Evolutionary conservation across 2,329 filamentous ascomycete species (phyloP).

Genomic region (Arachnopeziza araneosa): DNA sequence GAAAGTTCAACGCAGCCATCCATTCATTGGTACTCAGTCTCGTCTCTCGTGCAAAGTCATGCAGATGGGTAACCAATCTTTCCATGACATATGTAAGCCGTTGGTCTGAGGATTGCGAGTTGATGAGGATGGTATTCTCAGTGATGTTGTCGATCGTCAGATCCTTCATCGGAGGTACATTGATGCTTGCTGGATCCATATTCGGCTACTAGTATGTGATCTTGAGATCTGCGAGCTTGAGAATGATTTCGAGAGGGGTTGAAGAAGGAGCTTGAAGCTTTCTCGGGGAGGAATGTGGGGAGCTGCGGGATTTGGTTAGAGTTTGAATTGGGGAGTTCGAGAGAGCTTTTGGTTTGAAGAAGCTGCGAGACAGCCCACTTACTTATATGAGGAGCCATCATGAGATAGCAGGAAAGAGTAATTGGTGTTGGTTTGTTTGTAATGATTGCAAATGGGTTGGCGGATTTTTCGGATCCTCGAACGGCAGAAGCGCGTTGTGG

Average conservation of each 20-base stretch:
- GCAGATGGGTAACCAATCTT: constrained; percentile 68
- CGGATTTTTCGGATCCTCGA: not conserved
- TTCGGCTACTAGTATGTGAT: not conserved
- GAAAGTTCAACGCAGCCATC: constrained; percentile 67
- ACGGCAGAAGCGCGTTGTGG: not conserved
- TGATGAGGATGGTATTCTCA: constrained; percentile 68
- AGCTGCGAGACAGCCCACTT: not conserved
- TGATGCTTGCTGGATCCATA: constrained; percentile 15
- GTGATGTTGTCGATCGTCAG: constrained; percentile 78
- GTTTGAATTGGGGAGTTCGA: not conserved
- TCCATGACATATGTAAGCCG: constrained; percentile 69
- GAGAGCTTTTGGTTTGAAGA: not conserved
- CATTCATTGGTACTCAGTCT: constrained; percentile 71
- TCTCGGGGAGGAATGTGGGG: not conserved
- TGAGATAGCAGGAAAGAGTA: not conserved
- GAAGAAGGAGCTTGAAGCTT: not conserved
- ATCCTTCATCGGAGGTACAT: constrained; percentile 53
- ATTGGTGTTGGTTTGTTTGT: not conserved
- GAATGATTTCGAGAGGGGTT: not conserved
- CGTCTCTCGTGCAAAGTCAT: constrained; percentile 78
- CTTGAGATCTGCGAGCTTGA: not conserved
- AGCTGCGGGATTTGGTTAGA: not conserved
- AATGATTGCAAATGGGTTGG: not conserved
- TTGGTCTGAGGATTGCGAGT: constrained; percentile 60
- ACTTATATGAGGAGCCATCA: not conserved